Conservation (phyloP, 768 basidiomycete genomes). For the Russula sp. region DNA sequence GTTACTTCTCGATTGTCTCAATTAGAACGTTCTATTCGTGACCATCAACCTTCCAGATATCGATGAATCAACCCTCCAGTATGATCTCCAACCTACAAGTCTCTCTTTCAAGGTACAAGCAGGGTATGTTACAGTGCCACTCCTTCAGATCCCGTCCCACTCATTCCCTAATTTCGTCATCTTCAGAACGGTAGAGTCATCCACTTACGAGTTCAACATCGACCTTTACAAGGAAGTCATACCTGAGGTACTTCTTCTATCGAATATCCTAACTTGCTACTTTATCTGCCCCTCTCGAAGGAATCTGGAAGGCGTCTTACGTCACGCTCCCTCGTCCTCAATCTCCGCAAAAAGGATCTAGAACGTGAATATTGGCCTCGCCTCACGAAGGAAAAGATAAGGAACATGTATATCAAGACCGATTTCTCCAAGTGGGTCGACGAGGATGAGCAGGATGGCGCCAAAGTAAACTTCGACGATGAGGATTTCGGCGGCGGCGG, state of each 20-base stretch:
- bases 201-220: constrained; percentile 60
- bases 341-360: constrained; percentile 76
- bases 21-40: constrained; percentile 81
- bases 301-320: constrained; percentile 55
- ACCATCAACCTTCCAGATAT: constrained; percentile 83
- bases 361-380: constrained; percentile 87
- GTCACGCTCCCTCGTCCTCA: constrained; percentile 58
- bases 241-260: constrained; percentile 53
- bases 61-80: constrained; percentile 49
- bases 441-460: constrained; percentile 91
- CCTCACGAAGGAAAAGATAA: constrained; percentile 82
- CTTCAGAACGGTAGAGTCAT: not conserved
- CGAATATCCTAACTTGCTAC: not conserved
- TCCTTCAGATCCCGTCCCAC: not conserved
- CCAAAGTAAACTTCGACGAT: constrained; percentile 37
- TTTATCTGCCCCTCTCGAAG: constrained; percentile 30
- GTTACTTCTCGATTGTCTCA: not conserved
- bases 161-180: not conserved
- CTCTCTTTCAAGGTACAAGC: constrained; percentile 62
- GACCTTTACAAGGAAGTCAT: constrained; percentile 71
- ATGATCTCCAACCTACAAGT: constrained; percentile 48
- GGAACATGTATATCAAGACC: constrained; percentile 81
- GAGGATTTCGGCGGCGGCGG: constrained; percentile 38
- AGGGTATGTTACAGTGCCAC: constrained; percentile 42
- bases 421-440: constrained; percentile 96